A percentile compares a stretch with the other conserved stretches of the same genome.
phyloP scores from a whole-genome alignment of 306 rosid genomes.

The Astragalus glycyphyllos region DNA sequence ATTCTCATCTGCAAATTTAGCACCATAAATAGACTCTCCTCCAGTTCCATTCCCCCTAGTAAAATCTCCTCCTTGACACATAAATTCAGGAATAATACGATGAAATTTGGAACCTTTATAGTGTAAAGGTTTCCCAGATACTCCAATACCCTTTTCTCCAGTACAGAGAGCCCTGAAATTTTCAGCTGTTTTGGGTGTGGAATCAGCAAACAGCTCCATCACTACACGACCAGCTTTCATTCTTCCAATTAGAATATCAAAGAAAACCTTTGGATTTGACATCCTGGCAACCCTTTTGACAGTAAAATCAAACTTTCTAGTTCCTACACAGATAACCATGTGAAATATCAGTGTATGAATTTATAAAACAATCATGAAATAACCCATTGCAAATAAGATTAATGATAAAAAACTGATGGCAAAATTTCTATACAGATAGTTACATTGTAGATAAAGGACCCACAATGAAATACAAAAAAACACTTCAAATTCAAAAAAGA shows the following conservation, averaged over 20 bases:
- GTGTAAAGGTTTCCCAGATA: slow-evolving; percentile 67
- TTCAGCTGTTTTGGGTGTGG: slow-evolving; percentile 84
- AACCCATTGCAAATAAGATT: too few relatives aligned
- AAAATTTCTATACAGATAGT: too few relatives aligned
- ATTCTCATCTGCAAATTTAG: slow-evolving; percentile 74
- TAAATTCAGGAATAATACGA: slow-evolving; percentile 76
- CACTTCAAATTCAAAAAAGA: neutral
- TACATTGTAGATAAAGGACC: too few relatives aligned
- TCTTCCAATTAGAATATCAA: slow-evolving; percentile 78
- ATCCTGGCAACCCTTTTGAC: slow-evolving; percentile 36
- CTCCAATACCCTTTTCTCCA: slow-evolving; percentile 79
- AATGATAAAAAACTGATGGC: too few relatives aligned
- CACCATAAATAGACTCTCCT: slow-evolving; percentile 88
- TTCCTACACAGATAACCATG: slow-evolving; percentile 1
- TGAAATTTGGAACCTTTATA: slow-evolving; percentile 79
- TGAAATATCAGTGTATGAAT: neutral
- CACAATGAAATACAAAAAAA: neutral
- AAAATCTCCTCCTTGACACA: slow-evolving; percentile 96
- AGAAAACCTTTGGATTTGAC: slow-evolving; percentile 86
- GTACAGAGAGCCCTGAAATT: slow-evolving; percentile 91
- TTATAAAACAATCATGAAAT: neutral
- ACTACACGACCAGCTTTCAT: slow-evolving; percentile 78
- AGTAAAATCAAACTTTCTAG: neutral
- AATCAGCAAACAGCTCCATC: slow-evolving; percentile 78
- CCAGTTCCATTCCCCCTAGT: slow-evolving; percentile 84